Evolutionary conservation across 768 basidiomycete genomes (phyloP), one percentile per base, ranked within the genome.

Genomic region (Auriscalpium vulgare): DNA sequence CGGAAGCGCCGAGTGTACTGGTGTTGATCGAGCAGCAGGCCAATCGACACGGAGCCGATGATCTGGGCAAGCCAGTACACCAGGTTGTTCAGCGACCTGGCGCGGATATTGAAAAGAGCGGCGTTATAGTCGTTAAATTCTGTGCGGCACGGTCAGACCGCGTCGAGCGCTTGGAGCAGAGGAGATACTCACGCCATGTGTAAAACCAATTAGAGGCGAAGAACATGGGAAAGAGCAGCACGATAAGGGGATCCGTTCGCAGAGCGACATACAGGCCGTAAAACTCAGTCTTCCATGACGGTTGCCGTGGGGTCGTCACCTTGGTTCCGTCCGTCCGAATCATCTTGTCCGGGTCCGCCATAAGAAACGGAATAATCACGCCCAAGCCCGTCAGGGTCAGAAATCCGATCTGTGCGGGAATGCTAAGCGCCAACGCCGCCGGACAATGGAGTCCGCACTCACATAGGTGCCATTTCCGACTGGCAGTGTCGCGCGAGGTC

Each of bases 161-260:
- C 37, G 13, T n/a, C 68, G 2, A 19, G 37, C 19, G 6, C 35
- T 43, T 4, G 10, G 21, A 29, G 54, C 2, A n/a, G 17, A 40
- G 8, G 7, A 23, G 16, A 10, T 4, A 68, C 84, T 65, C 58
- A 88, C 87, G 88, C 87, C 87, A 91, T 2, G 88, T 85, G 65
- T 90, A 90, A 71, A 90, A 90, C 80, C 86, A 91, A 67, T 91
- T 91, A 44, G 84, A 86, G 8, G 86, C 81, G 54, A 90, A 81
- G 70, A 91, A 91, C 84, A 91, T 87, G 11, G 90, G 91, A 74
- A 92, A 88, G 17, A 91, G 77, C 4, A 89, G 71, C 14, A 91
- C 57, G 62, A 93, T 81, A 70, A 77, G 74, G 0, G 87, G 87
- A 63, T 92, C 90, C 11, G 79, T 84, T 55, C 72, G 77, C 46